Evolutionary conservation across 805 yeast genomes (phyloP).

Genomic region (Torulaspora quercuum): DNA sequence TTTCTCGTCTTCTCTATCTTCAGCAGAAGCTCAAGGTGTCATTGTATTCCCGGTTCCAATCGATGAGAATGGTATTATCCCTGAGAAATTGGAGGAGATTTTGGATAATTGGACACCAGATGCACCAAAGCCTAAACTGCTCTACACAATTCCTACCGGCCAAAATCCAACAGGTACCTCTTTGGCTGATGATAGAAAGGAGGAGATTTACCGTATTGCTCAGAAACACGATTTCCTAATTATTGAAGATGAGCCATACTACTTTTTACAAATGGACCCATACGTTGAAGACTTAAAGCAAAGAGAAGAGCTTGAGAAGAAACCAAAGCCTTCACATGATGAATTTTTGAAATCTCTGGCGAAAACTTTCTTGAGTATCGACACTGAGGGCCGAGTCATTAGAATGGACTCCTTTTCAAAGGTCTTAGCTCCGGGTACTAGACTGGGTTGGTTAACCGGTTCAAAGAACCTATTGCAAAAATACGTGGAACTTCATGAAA

Average conservation of each 20-base stretch:
- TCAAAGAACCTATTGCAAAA: constrained; percentile 63
- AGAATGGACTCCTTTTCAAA: constrained; percentile 89
- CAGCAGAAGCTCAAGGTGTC: constrained; percentile 71
- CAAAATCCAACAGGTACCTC: constrained; percentile 98
- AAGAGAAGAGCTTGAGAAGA: constrained; percentile 21
- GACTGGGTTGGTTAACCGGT: constrained; percentile 88
- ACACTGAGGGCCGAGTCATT: constrained; percentile 83
- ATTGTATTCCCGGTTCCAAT: constrained; percentile 68
- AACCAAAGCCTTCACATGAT: constrained; percentile 47
- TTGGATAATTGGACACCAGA: constrained; percentile 67
- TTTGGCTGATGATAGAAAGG: constrained; percentile 71
- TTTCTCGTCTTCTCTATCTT: constrained; percentile 80
- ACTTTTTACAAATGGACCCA: constrained; percentile 87
- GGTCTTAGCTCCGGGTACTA: constrained; percentile 85
- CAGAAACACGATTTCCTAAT: constrained; percentile 82
- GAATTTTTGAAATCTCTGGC: constrained; percentile 65
- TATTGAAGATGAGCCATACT: constrained; percentile 96
- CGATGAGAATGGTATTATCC: constrained; percentile 75
- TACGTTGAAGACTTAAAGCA: constrained; percentile 50
- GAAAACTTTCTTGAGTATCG: constrained; percentile 70
- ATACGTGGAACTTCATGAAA: constrained; percentile 70
- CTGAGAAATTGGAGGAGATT: constrained; percentile 59
- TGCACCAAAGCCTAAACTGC: constrained; percentile 70
- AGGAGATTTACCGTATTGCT: constrained; percentile 69
- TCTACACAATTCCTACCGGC: constrained; percentile 92